Conservation (phyloP, 2,329 filamentous ascomycete species). For the Arthrobotrys sphaeroides region DNA sequence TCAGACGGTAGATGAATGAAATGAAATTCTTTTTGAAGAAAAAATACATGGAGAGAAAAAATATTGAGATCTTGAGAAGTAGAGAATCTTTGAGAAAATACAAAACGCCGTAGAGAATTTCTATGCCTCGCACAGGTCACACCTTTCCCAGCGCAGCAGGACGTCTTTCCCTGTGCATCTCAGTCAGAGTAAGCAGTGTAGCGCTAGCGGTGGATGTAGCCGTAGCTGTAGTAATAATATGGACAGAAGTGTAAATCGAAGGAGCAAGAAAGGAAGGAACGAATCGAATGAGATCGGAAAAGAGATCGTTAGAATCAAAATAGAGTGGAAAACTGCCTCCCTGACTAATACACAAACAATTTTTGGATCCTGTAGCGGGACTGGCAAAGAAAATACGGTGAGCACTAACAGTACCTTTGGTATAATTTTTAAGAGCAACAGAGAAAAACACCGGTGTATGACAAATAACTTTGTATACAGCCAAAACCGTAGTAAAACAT, state of each 20-base stretch:
- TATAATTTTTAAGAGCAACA: slow-evolving; percentile 47
- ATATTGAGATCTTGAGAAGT: too few species aligned
- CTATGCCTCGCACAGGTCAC: slow-evolving; percentile 34
- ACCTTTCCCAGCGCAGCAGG: slow-evolving; percentile 29
- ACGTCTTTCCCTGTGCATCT: slow-evolving; percentile 15
- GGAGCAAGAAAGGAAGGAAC: not conserved
- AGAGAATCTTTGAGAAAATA: not conserved
- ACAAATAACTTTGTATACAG: slow-evolving; percentile 52
- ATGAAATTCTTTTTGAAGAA: slow-evolving; percentile 21
- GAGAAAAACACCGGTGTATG: slow-evolving; percentile 36
- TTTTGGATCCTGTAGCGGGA: slow-evolving; percentile 18
- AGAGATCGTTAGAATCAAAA: slow-evolving; percentile 9
- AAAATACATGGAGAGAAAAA: slow-evolving; percentile 8
- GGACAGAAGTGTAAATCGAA: not conserved
- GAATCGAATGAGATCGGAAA: not conserved
- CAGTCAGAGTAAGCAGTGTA: not conserved
- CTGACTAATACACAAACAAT: slow-evolving; percentile 23
- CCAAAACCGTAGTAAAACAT: slow-evolving; percentile 18
- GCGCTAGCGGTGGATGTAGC: too few species aligned
- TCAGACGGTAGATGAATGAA: not conserved
- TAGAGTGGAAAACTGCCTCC: slow-evolving; percentile 35
- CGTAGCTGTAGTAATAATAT: too few species aligned
- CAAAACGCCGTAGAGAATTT: not conserved
- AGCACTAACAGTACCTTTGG: too few species aligned
- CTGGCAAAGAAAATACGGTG: slow-evolving; percentile 37